Evolutionary conservation across 2,329 filamentous ascomycete genomes (phyloP).

Genomic region (Trichoderma citrinoviride): DNA sequence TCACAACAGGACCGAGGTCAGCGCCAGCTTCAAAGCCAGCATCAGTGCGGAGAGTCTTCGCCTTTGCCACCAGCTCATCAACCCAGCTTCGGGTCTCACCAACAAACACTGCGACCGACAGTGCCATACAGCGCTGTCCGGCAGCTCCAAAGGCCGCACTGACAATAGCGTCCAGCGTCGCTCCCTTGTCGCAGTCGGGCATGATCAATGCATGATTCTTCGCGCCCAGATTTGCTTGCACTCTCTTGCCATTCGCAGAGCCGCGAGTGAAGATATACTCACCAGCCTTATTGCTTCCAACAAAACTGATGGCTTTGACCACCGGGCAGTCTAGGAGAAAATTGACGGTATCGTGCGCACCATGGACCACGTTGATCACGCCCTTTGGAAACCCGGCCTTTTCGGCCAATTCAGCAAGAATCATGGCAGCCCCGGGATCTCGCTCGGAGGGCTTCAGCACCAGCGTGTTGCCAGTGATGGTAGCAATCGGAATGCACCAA

Average conservation of each 20-base stretch:
- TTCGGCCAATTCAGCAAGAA: background rate
- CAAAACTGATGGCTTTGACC: background rate
- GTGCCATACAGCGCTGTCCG: slow-evolving; percentile 1
- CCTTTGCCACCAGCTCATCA: background rate
- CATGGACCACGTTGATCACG: background rate
- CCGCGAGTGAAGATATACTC: slow-evolving; percentile 1
- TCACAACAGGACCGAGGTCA: background rate
- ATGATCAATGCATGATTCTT: slow-evolving; percentile 2
- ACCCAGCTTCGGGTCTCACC: background rate
- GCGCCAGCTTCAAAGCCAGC: background rate
- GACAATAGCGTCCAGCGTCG: background rate
- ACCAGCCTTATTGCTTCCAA: background rate
- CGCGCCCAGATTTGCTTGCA: background rate
- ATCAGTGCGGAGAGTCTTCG: background rate
- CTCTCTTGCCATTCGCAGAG: background rate
- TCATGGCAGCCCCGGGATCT: background rate
- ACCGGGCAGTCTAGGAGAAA: background rate
- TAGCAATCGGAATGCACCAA: background rate
- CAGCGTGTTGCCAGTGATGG: background rate
- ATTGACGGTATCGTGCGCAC: background rate
- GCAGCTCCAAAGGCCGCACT: background rate
- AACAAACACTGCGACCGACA: background rate
- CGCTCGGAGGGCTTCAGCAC: background rate
- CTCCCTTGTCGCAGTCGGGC: background rate
- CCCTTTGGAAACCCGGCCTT: background rate